Conservation (phyloP, 2,329 filamentous ascomycete species). For the Colletotrichum sp. region DNA sequence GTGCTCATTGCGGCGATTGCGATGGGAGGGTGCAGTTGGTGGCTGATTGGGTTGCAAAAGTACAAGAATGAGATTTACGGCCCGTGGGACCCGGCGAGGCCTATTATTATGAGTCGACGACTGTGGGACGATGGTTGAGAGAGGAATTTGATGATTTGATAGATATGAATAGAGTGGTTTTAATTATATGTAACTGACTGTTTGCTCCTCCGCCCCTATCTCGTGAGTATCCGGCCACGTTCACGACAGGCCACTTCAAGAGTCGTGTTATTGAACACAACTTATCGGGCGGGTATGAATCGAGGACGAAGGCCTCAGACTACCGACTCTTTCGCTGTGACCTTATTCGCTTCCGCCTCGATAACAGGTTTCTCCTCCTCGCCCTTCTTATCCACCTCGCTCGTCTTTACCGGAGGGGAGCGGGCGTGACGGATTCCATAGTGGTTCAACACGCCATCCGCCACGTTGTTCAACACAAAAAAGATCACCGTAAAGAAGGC, state of each 20-base stretch:
- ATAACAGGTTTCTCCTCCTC: fast-evolving
- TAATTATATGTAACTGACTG: background rate
- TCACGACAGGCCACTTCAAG: background rate
- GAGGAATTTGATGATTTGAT: background rate
- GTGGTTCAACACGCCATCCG: background rate
- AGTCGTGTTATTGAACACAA: background rate
- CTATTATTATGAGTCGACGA: conserved; percentile 76
- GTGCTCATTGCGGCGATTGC: conserved; percentile 75
- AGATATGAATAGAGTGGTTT: background rate
- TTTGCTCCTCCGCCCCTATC: too few relatives aligned
- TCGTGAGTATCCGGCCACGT: too few relatives aligned
- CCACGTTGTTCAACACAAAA: background rate
- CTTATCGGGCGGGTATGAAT: background rate
- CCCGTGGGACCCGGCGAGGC: conserved; percentile 95
- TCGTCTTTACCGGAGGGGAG: background rate
- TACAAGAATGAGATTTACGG: conserved; percentile 99
- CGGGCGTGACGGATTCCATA: background rate
- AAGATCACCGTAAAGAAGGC: fast-evolving
- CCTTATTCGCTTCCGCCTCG: background rate
- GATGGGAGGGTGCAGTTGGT: conserved; percentile 97
- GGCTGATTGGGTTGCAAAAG: conserved; percentile 95
- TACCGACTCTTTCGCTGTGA: background rate
- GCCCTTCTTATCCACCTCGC: background rate
- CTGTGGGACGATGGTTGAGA: conserved; percentile 50
- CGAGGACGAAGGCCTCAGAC: too few relatives aligned